phyloP scores from a whole-genome alignment of 495 filamentous ascomycete species.

The Tuber magnatum region DNA sequence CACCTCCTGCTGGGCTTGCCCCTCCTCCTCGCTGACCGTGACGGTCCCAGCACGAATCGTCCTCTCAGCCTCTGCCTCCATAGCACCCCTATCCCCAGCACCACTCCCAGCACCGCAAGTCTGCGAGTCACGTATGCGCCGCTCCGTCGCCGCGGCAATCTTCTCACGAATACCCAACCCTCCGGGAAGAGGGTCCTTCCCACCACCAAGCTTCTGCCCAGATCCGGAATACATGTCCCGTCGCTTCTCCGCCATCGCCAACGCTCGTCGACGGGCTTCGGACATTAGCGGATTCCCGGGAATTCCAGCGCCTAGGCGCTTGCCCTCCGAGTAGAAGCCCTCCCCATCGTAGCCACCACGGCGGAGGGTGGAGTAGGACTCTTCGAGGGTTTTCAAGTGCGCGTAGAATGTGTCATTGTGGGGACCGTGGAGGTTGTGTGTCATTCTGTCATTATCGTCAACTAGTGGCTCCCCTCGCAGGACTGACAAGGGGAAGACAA shows the following conservation, averaged over 20 bases:
- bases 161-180: conserved; percentile 67
- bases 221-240: conserved; percentile 54
- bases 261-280: conserved; percentile 69
- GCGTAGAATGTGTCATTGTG: conserved; percentile 78
- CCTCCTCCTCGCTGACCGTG: conserved; percentile 51
- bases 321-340: conserved; percentile 72
- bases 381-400: conserved; percentile 79
- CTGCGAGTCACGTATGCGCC: conserved; percentile 58
- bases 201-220: conserved; percentile 68
- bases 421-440: conserved; percentile 76
- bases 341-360: conserved; percentile 86
- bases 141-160: conserved; percentile 64
- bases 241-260: conserved; percentile 68
- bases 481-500: conserved; percentile 28
- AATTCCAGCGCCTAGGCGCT: conserved; percentile 55
- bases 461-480: background rate
- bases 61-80: conserved; percentile 55
- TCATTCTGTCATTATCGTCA: conserved; percentile 48
- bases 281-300: conserved; percentile 48
- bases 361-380: conserved; percentile 68
- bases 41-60: conserved; percentile 66
- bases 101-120: conserved; percentile 70
- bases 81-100: conserved; percentile 50
- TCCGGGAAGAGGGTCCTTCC: conserved; percentile 45
- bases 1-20: background rate